Evolutionary conservation across 768 basidiomycete genomes (phyloP), one percentile per base, ranked within the genome.

Genomic region (Leccinum truebloodii): DNA sequence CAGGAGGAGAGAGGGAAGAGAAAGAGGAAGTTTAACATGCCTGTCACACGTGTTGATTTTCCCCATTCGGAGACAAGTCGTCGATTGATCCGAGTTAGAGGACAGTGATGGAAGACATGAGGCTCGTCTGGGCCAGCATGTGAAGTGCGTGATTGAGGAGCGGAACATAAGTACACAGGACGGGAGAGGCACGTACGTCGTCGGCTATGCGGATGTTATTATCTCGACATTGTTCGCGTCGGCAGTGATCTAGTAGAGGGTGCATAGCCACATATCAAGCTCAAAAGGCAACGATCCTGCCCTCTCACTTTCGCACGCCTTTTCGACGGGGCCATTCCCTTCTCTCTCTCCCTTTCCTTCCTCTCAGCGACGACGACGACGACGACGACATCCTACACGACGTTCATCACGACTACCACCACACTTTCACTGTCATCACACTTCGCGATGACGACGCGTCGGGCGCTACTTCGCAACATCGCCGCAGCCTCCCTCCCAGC

Each of bases 201-300:
- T 49, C 58, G 46, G 58, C 49, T 54, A 57, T 37, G 32, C 26
- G 18, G 20, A 49, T 39, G 37, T 10, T 39, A 54, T 41, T 66
- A 59, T 63, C 58, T 56, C 22, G 54, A 32, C 55, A 32, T 63
- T 52, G 52, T 55, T 55, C 60, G 54, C 65, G 55, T 57, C 64
- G 58, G 57, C 13, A 28, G 26, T 55, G 48, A 63, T 35, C 46
- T 9, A 3, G 24, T 13, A 50, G 37, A 18, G 8, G 6, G 2
- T 30, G 50, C 71, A 72, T 70, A 73, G 71, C 71, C 71, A 72
- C 72, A 30, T 14, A 62, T 63, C 63, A 59, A 44, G 63, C 71
- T 73, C 71, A 74, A 67, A 74, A 74, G 63, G 65, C 69, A 71
- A 63, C 59, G 62, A 58, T 61, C 65, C 63, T 65, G 51, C 67